Evolutionary conservation across 2,329 filamentous ascomycete genomes (phyloP), one percentile per base, ranked within the genome.

Genomic region (Fusarium bactridioides): DNA sequence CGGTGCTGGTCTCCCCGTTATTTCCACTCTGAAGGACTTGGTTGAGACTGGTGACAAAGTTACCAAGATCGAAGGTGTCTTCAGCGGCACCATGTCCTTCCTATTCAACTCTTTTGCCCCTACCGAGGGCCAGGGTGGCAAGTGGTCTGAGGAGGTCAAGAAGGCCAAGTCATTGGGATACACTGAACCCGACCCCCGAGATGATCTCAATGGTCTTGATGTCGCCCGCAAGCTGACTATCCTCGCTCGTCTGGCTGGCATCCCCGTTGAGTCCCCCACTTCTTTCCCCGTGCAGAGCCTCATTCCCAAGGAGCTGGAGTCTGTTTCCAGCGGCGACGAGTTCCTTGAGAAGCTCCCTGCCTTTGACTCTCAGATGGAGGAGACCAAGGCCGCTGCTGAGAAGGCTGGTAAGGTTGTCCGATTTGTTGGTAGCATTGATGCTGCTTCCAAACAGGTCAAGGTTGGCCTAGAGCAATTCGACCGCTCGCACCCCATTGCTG

Each of bases 141-240:
- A 92, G 78, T 99, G 97, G 92, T 96, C 94, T 47, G 92, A 92
- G 54, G 95, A 97, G 80, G 96, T 99, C 38, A 91, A 90, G 79
- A 94, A 95, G 83, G 96, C 96, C 62, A 97, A 98, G 86, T 90
- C 94, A 67, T 87, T 97, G 53, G 96, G 96, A 27, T 99, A 97
- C 85, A 97, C 94, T 2, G 94, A 97, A 83, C 94, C 94, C 2
- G 94, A 97, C 78, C 93, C 94, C 45, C 87, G 94, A 72, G 94
- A 97, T 78, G 94, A 97, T 77, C 85, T 97, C 67, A 97, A 97
- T 79, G 94, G 94, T 7, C 86, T 96, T 75, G 94, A 97, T 77
- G 94, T 99, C 57, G 96, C 96, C n/a, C 88, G 96, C 44, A 99
- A 99, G 83, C 86, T 98, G 76, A 98, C 95, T 23, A 99, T 99